Conservation (phyloP, 2,329 filamentous ascomycete genomes). For the Exophiala mesophila region DNA sequence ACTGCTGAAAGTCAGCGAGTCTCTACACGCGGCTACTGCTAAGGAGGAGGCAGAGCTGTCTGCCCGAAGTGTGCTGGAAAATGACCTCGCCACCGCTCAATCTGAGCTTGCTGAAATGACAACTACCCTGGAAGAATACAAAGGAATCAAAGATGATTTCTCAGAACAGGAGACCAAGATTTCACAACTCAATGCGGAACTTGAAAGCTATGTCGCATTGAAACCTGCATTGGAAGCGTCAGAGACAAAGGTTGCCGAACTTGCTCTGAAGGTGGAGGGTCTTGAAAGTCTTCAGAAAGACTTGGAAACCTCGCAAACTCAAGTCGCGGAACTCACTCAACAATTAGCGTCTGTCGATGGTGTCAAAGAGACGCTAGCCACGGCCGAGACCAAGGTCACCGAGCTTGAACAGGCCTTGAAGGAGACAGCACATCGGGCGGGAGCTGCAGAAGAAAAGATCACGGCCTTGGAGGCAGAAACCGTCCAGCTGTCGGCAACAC, state of each 20-base stretch:
- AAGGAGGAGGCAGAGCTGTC: slow-evolving; percentile 12
- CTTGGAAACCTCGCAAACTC: slow-evolving; percentile 9
- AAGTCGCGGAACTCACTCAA: slow-evolving; percentile 10
- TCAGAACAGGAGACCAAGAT: slow-evolving; percentile 9
- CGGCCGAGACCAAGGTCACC: slow-evolving; percentile 10
- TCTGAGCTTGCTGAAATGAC: slow-evolving; percentile 15
- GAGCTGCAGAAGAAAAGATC: slow-evolving; percentile 8
- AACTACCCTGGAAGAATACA: slow-evolving; percentile 7
- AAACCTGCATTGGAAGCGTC: slow-evolving; percentile 14
- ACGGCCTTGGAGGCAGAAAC: slow-evolving; percentile 6
- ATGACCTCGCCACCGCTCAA: slow-evolving; percentile 12
- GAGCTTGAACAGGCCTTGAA: slow-evolving; percentile 10
- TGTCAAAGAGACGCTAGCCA: slow-evolving; percentile 4
- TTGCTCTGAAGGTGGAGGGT: slow-evolving; percentile 11
- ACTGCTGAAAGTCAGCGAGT: slow-evolving; percentile 10
- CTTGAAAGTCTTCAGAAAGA: slow-evolving; percentile 13
- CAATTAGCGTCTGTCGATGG: slow-evolving; percentile 7
- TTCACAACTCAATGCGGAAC: slow-evolving; percentile 9
- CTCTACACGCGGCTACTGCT: slow-evolving; percentile 8
- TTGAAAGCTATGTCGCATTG: slow-evolving; percentile 7
- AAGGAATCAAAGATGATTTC: slow-evolving; percentile 11
- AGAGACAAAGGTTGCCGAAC: slow-evolving; percentile 14
- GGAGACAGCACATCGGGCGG: slow-evolving; percentile 4
- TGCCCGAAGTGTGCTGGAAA: slow-evolving; percentile 9
- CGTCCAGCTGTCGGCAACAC: slow-evolving; percentile 4